These are phyloP conservation scores for Inosperma sp. DNA, from an alignment of 768 basidiomycete genomes.

Conservation along the genomic window DNA sequence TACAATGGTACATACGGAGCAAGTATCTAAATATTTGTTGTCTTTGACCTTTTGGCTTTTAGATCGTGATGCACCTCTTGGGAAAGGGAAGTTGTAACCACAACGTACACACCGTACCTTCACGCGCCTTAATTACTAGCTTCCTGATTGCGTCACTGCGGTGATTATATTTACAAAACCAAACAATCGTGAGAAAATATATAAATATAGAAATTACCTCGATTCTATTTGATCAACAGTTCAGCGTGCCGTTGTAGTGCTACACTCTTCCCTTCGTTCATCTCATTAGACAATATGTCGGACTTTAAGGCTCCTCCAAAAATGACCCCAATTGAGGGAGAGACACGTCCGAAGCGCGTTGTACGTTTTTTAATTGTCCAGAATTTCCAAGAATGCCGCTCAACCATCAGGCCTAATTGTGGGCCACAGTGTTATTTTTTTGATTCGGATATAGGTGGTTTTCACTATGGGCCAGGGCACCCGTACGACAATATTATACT, in stretches of 20 bases:
- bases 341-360: conserved; percentile 78
- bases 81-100: conserved; percentile 57
- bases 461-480: conserved; percentile 98
- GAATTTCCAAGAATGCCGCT: conserved; percentile 8
- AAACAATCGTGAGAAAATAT: no score
- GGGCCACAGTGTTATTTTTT: conserved; percentile 90
- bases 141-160: no score
- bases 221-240: conserved; percentile 4
- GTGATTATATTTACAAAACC: no score
- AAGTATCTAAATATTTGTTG: neutral
- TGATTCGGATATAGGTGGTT: conserved; percentile 98
- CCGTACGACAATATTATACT: conserved; percentile 49
- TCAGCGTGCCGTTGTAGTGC: neutral
- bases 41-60: neutral
- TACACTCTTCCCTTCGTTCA: neutral
- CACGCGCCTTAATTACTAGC: neutral
- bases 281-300: neutral
- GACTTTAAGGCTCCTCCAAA: conserved; percentile 23
- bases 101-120: neutral
- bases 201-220: conserved; percentile 5
- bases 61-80: conserved; percentile 55
- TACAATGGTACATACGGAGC: conserved; percentile 51
- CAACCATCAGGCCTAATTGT: conserved; percentile 15
- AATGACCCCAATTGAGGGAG: conserved; percentile 66
- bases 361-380: conserved; percentile 45